Evolutionary conservation across 129 eudicot species (phyloP), one percentile per base, ranked within the genome.

Genomic region (Glebionis coronaria): DNA sequence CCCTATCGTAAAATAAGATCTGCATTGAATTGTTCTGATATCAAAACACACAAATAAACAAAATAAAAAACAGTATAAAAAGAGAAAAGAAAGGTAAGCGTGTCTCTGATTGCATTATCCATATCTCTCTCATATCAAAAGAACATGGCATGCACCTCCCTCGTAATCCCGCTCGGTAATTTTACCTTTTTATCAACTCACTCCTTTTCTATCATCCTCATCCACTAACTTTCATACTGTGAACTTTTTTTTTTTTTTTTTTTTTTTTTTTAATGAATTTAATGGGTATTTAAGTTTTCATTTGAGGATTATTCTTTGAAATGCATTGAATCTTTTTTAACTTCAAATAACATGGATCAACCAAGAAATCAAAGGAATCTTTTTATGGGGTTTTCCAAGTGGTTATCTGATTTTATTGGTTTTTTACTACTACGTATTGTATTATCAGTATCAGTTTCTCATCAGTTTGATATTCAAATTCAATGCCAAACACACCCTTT

Each of bases 161-260:
- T 76, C 60, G 59, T 76, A 13, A 21, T 72, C 70, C 80, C 80
- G 44, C 80, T 76, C 64, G 80, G 80, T 76, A 76, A 45, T 42
- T 12, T 44, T 3, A 35, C 6, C 40, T 29, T 35, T 52, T 44
- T 64, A 9, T 51, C 21, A 10, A 75, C 8, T 35, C 13, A 15
- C 28, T 64, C 47, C 23, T 21, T 3, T 67, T 38, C 9, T 46
- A 63, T 9, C 6, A 16, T 23, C 23, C 31, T 45, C 54, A 14
- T 49, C 3, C 6, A 13, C 25, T 23, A 23, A 23, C 2, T 23
- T 23, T 23, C 18, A 49, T 4, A 49, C 5, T 14, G 1, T 14
- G 6, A 14, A 14, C 9, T 13, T 14, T 5, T 12, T 11, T 49
- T 49, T 16, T 14, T n/a, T 13, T 14, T 5, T 12, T 11, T 49